These are phyloP conservation scores for Podila horticola DNA, from an alignment of 192 early-diverging fungal genomes.

Conservation along the genomic window DNA sequence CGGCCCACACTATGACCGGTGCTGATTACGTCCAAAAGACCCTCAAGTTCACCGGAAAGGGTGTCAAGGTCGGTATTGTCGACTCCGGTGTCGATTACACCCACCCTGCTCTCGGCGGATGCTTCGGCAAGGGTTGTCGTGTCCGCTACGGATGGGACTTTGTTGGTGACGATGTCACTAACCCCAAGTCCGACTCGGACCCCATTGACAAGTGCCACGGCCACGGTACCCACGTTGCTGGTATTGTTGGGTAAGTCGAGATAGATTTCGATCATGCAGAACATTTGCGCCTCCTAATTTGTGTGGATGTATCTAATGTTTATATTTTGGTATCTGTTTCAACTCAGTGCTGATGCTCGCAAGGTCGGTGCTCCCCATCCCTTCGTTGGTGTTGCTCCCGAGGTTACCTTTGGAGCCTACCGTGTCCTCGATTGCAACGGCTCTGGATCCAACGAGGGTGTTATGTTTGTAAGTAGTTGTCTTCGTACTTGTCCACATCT, in stretches of 20 bases:
- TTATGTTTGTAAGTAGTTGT: slow-evolving; percentile 57
- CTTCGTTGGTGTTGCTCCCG: slow-evolving; percentile 74
- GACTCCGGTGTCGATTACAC: slow-evolving; percentile 67
- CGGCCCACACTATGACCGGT: slow-evolving; percentile 55
- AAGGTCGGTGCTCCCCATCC: slow-evolving; percentile 43
- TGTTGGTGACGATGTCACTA: slow-evolving; percentile 61
- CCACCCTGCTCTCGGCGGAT: slow-evolving; percentile 74
- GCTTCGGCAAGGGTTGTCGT: slow-evolving; percentile 68
- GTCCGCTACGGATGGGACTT: slow-evolving; percentile 70
- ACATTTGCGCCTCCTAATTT: too few species aligned
- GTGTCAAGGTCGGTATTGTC: slow-evolving; percentile 65
- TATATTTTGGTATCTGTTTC: too few species aligned
- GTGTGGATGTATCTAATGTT: too few species aligned
- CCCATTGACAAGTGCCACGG: slow-evolving; percentile 69
- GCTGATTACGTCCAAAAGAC: slow-evolving; percentile 41
- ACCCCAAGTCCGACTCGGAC: slow-evolving; percentile 46
- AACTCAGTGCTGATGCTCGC: slow-evolving; percentile 56
- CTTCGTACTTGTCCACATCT: too few species aligned
- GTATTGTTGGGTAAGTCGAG: slow-evolving; percentile 43
- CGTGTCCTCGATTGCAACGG: slow-evolving; percentile 69
- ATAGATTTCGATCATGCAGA: too few species aligned
- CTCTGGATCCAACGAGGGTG: slow-evolving; percentile 58
- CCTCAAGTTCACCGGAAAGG: slow-evolving; percentile 40
- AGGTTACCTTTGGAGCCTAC: slow-evolving; percentile 73
- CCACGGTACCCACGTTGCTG: slow-evolving; percentile 77